These are phyloP conservation scores for Fomes fomentarius DNA, from an alignment of 1,284 basidiomycete genomes.

Conservation along the genomic window DNA sequence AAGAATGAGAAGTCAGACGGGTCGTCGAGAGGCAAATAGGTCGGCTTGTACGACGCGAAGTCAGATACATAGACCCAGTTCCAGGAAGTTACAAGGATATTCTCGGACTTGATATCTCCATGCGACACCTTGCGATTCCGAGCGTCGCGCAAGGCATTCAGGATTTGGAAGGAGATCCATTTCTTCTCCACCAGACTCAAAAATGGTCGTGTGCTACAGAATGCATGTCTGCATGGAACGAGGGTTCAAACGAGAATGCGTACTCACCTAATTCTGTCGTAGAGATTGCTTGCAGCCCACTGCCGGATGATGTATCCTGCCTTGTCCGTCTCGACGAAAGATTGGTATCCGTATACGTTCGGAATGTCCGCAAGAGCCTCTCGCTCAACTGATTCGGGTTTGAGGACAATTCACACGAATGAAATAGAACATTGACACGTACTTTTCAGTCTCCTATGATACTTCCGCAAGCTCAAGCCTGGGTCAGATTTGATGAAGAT, in stretches of 20 bases:
- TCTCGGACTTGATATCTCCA: constrained; percentile 98
- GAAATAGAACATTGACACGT: constrained; percentile 23
- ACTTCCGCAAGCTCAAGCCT: constrained; percentile 59
- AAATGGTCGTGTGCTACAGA: constrained; percentile 91
- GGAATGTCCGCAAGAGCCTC: constrained; percentile 85
- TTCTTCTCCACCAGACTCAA: constrained; percentile 92
- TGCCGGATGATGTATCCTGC: constrained; percentile 96
- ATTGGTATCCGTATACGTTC: constrained; percentile 90
- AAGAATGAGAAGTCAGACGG: constrained; percentile 98
- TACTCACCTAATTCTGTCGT: constrained; percentile 94
- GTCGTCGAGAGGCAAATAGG: constrained; percentile 94
- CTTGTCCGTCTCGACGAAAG: constrained; percentile 93
- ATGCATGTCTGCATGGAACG: not conserved
- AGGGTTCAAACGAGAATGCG: not conserved
- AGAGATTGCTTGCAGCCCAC: constrained; percentile 94
- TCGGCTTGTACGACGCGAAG: constrained; percentile 97
- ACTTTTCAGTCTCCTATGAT: constrained; percentile 71
- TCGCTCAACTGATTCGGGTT: constrained; percentile 64
- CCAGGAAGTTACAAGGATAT: constrained; percentile 95
- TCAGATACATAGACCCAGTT: constrained; percentile 96
- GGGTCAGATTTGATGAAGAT: constrained; percentile 83
- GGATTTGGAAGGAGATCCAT: constrained; percentile 96
- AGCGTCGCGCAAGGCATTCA: constrained; percentile 85
- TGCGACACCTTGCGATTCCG: constrained; percentile 87
- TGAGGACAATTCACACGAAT: not conserved